phyloP scores from a whole-genome alignment of 2,329 filamentous ascomycete genomes.

The Tolypocladium sp. region DNA sequence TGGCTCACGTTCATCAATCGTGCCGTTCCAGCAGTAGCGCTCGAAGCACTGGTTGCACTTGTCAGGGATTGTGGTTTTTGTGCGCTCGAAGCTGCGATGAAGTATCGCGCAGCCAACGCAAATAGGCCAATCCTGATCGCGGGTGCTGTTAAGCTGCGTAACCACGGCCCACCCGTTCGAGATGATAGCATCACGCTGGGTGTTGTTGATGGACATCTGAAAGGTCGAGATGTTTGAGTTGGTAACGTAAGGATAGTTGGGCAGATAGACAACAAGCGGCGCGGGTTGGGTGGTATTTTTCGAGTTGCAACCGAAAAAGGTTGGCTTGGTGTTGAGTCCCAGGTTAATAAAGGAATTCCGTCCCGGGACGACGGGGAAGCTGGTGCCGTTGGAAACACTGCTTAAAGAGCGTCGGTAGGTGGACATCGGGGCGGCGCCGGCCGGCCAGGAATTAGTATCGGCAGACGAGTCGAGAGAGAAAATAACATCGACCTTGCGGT shows the following conservation, averaged over 20 bases:
- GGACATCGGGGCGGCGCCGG: conserved; percentile 48
- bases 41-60: conserved; percentile 70
- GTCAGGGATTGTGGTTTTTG: conserved; percentile 56
- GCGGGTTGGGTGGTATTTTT: conserved; percentile 39
- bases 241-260: conserved; percentile 65
- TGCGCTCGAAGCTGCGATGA: conserved; percentile 64
- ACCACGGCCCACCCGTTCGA: conserved; percentile 80
- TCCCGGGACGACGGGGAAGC: conserved; percentile 51
- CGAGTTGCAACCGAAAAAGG: conserved; percentile 58
- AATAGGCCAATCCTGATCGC: conserved; percentile 64
- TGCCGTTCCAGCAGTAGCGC: conserved; percentile 89
- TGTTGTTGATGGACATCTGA: conserved; percentile 51
- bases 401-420: conserved; percentile 45
- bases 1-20: conserved; percentile 21
- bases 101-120: conserved; percentile 88
- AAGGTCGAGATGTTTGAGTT: conserved; percentile 76
- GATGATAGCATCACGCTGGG: conserved; percentile 70
- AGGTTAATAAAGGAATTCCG: conserved; percentile 46
- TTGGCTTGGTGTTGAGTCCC: conserved; percentile 48
- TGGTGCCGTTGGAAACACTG: conserved; percentile 41
- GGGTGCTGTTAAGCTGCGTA: conserved; percentile 72
- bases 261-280: conserved; percentile 79
- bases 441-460: conserved; percentile 51
- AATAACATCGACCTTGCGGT: conserved; percentile 50
- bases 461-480: conserved; percentile 56